phyloP scores from a whole-genome alignment of 2,329 filamentous ascomycete genomes.

The Chalara sp. region DNA sequence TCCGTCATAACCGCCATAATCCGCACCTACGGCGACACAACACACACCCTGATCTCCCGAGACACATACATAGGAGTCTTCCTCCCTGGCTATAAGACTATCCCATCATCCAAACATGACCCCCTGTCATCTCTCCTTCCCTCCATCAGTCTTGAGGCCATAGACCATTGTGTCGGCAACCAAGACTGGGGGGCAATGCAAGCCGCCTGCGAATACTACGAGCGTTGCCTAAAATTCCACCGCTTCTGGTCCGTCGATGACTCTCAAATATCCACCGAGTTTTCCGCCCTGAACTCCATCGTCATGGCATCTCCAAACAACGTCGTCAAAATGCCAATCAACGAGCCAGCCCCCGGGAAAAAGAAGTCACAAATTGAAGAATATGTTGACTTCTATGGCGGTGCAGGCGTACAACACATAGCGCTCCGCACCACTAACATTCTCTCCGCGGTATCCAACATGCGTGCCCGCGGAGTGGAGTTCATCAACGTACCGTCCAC shows the following conservation, averaged over 20 bases:
- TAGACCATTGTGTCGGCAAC: constrained; percentile 97
- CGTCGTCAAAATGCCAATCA: constrained; percentile 95
- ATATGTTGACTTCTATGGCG: constrained; percentile 83
- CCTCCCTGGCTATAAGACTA: constrained; percentile 71
- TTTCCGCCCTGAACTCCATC: constrained; percentile 78
- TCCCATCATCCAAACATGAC: constrained; percentile 30
- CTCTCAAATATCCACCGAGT: constrained; percentile 86
- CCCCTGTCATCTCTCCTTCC: constrained; percentile 43
- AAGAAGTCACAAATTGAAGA: constrained; percentile 94
- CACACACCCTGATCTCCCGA: constrained; percentile 81
- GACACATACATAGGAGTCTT: constrained; percentile 66
- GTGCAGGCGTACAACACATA: constrained; percentile 88
- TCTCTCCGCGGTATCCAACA: constrained; percentile 65
- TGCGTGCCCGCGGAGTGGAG: constrained; percentile 82
- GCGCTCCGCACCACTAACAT: constrained; percentile 80
- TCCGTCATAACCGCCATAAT: constrained; percentile 71
- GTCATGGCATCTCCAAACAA: constrained; percentile 87
- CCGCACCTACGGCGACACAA: constrained; percentile 90
- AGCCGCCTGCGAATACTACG: constrained; percentile 64
- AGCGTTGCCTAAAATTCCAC: constrained; percentile 84
- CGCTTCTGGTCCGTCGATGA: constrained; percentile 98
- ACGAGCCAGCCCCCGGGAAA: constrained; percentile 86
- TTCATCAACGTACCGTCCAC: constrained; percentile 86
- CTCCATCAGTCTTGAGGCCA: constrained; percentile 58
- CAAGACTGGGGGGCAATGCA: constrained; percentile 90